phyloP scores from a whole-genome alignment of 495 filamentous ascomycete species.

The Talaromyces adpressus region DNA sequence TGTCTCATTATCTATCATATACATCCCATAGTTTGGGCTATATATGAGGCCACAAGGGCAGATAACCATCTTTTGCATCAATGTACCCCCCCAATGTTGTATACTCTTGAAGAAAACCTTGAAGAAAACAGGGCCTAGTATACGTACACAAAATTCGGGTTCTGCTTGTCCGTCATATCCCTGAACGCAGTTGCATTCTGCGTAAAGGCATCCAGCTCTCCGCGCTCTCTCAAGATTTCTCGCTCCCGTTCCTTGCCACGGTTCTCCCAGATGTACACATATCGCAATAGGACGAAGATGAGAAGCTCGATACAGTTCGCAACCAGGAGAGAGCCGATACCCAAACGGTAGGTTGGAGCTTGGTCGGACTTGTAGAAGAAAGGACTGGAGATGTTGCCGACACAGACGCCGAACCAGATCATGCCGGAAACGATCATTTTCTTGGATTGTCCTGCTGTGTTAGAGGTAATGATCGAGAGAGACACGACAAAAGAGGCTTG shows the following conservation, averaged over 20 bases:
- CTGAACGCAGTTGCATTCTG: conserved; percentile 1
- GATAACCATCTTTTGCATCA: no score
- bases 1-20: no score
- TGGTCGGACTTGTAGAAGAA: conserved; percentile 35
- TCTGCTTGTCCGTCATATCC: conserved; percentile 5
- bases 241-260: background rate
- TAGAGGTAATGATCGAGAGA: conserved; percentile 46
- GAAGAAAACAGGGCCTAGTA: background rate
- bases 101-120: no score
- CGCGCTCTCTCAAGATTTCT: background rate
- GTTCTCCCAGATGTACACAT: conserved; percentile 4
- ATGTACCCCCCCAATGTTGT: no score
- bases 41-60: no score
- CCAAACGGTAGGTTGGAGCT: conserved; percentile 25
- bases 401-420: conserved; percentile 6
- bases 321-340: conserved; percentile 45
- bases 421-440: conserved; percentile 7
- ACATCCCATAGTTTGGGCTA: no score
- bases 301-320: conserved; percentile 3
- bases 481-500: conserved; percentile 52
- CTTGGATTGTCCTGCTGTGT: conserved; percentile 51
- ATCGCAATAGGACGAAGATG: background rate
- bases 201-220: background rate
- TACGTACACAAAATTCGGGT: conserved; percentile 7
- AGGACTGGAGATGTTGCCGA: conserved; percentile 7